phyloP scores from a whole-genome alignment of 306 rosid species.

The Ceratonia siliqua region DNA sequence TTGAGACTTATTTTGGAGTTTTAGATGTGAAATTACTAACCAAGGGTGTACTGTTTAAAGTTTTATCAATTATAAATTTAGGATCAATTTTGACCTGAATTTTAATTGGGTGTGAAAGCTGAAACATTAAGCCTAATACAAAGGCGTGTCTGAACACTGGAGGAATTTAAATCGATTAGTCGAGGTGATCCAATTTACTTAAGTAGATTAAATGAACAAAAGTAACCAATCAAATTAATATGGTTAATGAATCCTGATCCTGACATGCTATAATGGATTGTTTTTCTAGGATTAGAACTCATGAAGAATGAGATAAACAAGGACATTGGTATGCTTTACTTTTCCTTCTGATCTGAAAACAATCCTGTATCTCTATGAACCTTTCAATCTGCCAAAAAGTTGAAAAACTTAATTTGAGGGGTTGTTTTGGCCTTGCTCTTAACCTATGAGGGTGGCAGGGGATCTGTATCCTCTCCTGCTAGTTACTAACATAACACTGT shows the following conservation, averaged over 20 bases:
- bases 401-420: not conserved
- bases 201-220: not conserved
- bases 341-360: not conserved
- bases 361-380: not conserved
- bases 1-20: not conserved
- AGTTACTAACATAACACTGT: no score
- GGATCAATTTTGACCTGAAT: conserved; percentile 3
- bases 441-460: not conserved
- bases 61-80: not conserved
- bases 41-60: not conserved
- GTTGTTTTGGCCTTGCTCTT: not conserved
- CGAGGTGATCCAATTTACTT: not conserved
- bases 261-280: not conserved
- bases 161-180: not conserved
- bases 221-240: not conserved
- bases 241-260: not conserved
- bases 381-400: not conserved
- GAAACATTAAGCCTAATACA: not conserved
- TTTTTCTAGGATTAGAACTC: conserved; percentile 4
- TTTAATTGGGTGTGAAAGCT: conserved; percentile 3
- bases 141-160: not conserved
- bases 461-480: no score
- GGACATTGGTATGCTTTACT: not conserved
- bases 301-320: not conserved
- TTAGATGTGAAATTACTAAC: not conserved